A percentile compares a stretch with the other conserved stretches of the same genome.
phyloP scores from a whole-genome alignment of 441 rosid species.

The Gossypium aridum region DNA sequence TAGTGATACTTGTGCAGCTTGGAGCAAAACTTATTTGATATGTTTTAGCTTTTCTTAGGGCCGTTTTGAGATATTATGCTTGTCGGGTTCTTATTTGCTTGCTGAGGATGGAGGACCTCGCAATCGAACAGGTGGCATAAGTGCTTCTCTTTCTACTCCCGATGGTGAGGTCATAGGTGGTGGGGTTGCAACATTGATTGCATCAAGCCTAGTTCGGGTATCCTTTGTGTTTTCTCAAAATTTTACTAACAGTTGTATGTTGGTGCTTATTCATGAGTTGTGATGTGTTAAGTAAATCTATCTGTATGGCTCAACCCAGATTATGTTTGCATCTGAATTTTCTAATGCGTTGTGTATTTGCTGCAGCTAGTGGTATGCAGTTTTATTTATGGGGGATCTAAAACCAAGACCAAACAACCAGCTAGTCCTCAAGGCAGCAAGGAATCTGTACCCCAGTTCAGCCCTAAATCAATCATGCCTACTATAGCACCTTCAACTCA shows the following conservation, averaged over 20 bases:
- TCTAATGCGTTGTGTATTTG: conserved; percentile 15
- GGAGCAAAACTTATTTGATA: conserved; percentile 22
- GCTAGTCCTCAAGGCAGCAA: conserved; percentile 35
- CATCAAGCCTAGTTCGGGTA: conserved; percentile 89
- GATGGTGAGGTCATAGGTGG: conserved; percentile 96
- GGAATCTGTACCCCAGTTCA: conserved; percentile 30
- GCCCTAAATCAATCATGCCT: conserved; percentile 32
- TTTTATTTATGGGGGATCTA: conserved; percentile 68
- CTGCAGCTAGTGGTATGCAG: conserved; percentile 89
- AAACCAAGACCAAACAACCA: conserved; percentile 47
- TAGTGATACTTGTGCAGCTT: not conserved
- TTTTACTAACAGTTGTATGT: not conserved
- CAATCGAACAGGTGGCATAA: conserved; percentile 83
- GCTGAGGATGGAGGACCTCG: conserved; percentile 61
- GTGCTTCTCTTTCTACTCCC: conserved; percentile 86
- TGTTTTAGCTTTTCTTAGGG: conserved; percentile 50
- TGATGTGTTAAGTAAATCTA: too few relatives aligned
- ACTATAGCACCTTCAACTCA: conserved; percentile 32
- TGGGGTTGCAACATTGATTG: conserved; percentile 70
- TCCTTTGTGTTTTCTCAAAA: conserved; percentile 13
- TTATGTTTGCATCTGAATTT: not conserved
- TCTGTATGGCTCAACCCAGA: too few relatives aligned
- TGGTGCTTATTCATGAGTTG: not conserved
- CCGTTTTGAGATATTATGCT: conserved; percentile 82
- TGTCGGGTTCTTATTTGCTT: conserved; percentile 90